Evolutionary conservation across 371 early-diverging fungal genomes (phyloP).

Genomic region (Nematocida minor): DNA sequence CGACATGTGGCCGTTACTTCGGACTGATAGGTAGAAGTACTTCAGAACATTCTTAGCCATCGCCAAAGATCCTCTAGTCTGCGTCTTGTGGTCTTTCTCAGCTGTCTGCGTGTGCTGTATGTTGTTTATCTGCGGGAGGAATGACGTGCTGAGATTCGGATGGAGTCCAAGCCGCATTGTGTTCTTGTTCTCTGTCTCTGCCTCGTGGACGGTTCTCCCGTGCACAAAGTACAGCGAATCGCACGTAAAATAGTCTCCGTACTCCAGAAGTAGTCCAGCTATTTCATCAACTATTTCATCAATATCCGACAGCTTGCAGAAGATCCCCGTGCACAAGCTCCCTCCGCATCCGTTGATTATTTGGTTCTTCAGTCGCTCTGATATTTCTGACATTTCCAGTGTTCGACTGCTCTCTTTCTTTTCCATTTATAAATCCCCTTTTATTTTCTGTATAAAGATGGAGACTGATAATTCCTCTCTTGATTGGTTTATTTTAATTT

Average conservation of each 20-base stretch:
- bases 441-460: conserved; percentile 14
- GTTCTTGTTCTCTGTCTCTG: not conserved
- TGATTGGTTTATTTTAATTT: conserved; percentile 10
- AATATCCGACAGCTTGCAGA: conserved; percentile 46
- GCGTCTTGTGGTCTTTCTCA: not conserved
- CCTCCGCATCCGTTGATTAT: conserved; percentile 45
- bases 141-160: conserved; percentile 2
- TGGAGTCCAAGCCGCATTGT: not conserved
- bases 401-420: not conserved
- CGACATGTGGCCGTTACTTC: not conserved
- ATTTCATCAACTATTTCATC: conserved; percentile 19
- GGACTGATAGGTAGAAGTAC: conserved; percentile 19
- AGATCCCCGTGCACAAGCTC: conserved; percentile 18
- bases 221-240: conserved; percentile 35
- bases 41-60: conserved; percentile 11
- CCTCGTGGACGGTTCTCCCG: not conserved
- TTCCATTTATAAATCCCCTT: not conserved
- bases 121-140: not conserved
- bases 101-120: not conserved
- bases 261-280: conserved; percentile 13
- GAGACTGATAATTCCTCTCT: not conserved
- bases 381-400: not conserved
- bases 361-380: conserved; percentile 30
- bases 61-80: not conserved
- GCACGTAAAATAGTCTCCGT: conserved; percentile 33